These are phyloP conservation scores for Zasmidium citrigriseum DNA, from an alignment of 2,329 filamentous ascomycete species.

Conservation along the genomic window DNA sequence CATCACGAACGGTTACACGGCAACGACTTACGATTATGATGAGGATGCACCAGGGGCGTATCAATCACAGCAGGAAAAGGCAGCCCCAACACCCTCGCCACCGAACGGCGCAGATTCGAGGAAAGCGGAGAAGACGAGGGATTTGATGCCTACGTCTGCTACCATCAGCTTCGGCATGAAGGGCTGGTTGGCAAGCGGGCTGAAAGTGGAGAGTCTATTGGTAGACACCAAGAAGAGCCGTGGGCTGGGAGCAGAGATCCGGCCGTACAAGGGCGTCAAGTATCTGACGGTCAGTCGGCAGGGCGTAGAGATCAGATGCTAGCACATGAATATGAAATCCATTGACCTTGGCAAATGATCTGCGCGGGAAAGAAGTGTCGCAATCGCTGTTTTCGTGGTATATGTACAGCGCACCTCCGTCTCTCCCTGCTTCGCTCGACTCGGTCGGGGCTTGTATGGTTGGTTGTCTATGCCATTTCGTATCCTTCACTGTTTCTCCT, in stretches of 20 bases:
- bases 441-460: background rate
- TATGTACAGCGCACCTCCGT: constrained; percentile 18
- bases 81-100: constrained; percentile 28
- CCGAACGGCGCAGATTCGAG: constrained; percentile 10
- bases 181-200: constrained; percentile 65
- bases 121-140: constrained; percentile 35
- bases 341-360: background rate
- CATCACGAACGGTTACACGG: constrained; percentile 40
- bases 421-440: background rate
- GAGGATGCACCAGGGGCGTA: constrained; percentile 32
- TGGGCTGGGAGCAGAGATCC: constrained; percentile 82
- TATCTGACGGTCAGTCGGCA: constrained; percentile 74
- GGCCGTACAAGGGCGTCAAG: constrained; percentile 97
- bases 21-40: constrained; percentile 43
- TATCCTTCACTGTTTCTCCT: background rate
- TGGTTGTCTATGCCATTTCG: background rate
- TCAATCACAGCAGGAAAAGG: constrained; percentile 42
- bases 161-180: constrained; percentile 56
- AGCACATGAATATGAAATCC: constrained; percentile 2
- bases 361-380: background rate
- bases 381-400: constrained; percentile 17
- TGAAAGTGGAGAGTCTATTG: constrained; percentile 63
- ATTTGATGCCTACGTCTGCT: constrained; percentile 51
- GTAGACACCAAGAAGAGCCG: constrained; percentile 75
- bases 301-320: constrained; percentile 54